Evolutionary conservation across 1,284 basidiomycete species (phyloP), one percentile per base, ranked within the genome.

Genomic region (Papiliotrema laurentii): DNA sequence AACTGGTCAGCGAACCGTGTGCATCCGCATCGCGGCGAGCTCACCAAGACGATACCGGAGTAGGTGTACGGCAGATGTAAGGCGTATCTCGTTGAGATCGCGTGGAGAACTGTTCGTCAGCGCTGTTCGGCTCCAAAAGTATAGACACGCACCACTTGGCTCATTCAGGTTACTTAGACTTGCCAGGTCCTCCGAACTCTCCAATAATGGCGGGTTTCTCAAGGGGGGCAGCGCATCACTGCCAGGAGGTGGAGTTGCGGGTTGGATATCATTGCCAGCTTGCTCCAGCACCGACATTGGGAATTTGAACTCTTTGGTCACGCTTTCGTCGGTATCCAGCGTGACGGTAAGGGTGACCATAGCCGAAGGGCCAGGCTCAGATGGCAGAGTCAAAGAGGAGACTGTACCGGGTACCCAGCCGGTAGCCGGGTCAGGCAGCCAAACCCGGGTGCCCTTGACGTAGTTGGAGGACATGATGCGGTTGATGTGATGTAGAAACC

Each of bases 61-160:
- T 98, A 98, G 34, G 96, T 98, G 72, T 99, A 98, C 63, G 97
- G 97, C 71, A 89, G 89, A 70, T 96, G 91, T 63, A 94, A 89
- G 19, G 87, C 89, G 77, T 98, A 98, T 64, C 96, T 85, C 72
- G 94, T 96, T 35, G 89, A 84, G 63, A 98, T 97, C 38, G 94
- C 96, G 70, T 98, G 92, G 40, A 99, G 80, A 35, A 98, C 94
- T 92, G 26, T 38, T 25, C 22, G 36, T 49, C 34, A 57, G 40
- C 33, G n/a, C n/a, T n/a, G n/a, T n/a, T n/a, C 38, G 11, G 31
- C 31, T 44, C 24, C n/a, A 21, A 14, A 1, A 11, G 11, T 14
- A 4, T 21, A 19, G 13, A 35, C 54, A 19, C 81, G 53, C 59
- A 93, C 92, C 93, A 65, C 88, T 90, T 41, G 94, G 94, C 72